Conservation (phyloP, 2,329 filamentous ascomycete genomes). For the Ceratocystis alfenasii region DNA sequence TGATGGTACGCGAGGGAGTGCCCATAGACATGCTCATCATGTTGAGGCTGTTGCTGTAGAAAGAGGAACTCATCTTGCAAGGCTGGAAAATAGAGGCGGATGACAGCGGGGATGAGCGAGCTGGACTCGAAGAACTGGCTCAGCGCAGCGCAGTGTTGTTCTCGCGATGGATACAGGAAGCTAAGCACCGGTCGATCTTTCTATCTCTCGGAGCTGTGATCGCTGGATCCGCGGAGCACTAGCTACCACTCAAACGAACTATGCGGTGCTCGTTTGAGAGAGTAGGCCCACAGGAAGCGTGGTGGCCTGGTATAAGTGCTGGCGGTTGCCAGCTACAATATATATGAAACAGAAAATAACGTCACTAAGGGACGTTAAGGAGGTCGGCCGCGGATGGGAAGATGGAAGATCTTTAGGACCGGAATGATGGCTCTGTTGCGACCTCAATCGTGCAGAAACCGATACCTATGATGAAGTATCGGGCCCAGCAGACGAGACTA, state of each 20-base stretch:
- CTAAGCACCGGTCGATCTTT: conserved; percentile 16
- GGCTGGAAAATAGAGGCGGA: conserved; percentile 23
- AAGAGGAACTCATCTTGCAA: conserved; percentile 22
- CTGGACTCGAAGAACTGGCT: conserved; percentile 3
- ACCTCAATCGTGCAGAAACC: conserved; percentile 61
- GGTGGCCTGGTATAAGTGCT: conserved; percentile 53
- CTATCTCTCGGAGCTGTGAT: conserved; percentile 19
- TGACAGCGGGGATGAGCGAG: not conserved
- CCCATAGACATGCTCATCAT: conserved; percentile 50
- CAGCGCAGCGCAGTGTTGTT: conserved; percentile 6
- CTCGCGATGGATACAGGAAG: conserved; percentile 19
- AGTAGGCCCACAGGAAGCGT: conserved; percentile 72
- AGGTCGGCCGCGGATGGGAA: conserved; percentile 72
- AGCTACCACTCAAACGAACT: conserved; percentile 96
- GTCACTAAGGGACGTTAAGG: conserved; percentile 73
- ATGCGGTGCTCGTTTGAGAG: conserved; percentile 88
- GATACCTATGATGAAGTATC: conserved; percentile 75
- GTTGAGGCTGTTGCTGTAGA: conserved; percentile 19
- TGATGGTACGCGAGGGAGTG: conserved; percentile 88
- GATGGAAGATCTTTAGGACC: conserved; percentile 67
- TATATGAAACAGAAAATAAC: conserved; percentile 35
- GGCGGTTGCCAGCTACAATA: conserved; percentile 73
- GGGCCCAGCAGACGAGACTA: conserved; percentile 55
- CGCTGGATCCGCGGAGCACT: conserved; percentile 71
- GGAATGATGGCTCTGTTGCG: conserved; percentile 69